Conservation (phyloP, 2,329 filamentous ascomycete species). For the Calonectria hawksworthii region DNA sequence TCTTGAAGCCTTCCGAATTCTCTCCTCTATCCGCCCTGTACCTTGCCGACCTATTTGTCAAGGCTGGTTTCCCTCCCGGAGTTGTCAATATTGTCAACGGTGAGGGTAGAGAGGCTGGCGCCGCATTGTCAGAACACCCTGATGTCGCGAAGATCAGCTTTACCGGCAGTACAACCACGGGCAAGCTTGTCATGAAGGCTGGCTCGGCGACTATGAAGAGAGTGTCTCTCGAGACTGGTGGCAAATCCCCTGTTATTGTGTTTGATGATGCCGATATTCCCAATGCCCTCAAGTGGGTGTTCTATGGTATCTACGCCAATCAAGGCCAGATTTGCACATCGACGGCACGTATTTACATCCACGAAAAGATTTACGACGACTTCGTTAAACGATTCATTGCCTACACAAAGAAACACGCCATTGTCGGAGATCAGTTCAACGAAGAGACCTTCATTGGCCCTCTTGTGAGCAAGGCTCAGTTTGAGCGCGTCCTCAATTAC, state of each 20-base stretch:
- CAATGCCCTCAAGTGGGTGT: conserved; percentile 68
- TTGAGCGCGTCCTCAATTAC: conserved; percentile 74
- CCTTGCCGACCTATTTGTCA: conserved; percentile 73
- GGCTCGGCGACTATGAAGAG: conserved; percentile 72
- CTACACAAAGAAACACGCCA: conserved; percentile 63
- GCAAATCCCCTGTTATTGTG: conserved; percentile 69
- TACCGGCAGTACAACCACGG: conserved; percentile 77
- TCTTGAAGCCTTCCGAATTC: conserved; percentile 72
- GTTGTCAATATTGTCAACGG: conserved; percentile 81
- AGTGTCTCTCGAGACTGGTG: conserved; percentile 70
- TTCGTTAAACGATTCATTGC: conserved; percentile 69
- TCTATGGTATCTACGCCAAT: conserved; percentile 62
- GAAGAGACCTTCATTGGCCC: conserved; percentile 75
- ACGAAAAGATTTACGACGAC: conserved; percentile 69
- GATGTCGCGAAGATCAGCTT: conserved; percentile 79
- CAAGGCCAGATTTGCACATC: conserved; percentile 72
- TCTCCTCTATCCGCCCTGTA: conserved; percentile 71
- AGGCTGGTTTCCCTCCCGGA: conserved; percentile 79
- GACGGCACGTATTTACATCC: conserved; percentile 71
- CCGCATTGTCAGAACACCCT: conserved; percentile 73
- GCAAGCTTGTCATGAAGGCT: conserved; percentile 77
- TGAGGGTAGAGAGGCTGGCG: conserved; percentile 72
- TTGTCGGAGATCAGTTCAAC: conserved; percentile 74
- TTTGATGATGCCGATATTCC: conserved; percentile 72
- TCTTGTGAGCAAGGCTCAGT: conserved; percentile 74